Evolutionary conservation across 805 yeast genomes (phyloP).

Genomic region (Candida silvicultrix): DNA sequence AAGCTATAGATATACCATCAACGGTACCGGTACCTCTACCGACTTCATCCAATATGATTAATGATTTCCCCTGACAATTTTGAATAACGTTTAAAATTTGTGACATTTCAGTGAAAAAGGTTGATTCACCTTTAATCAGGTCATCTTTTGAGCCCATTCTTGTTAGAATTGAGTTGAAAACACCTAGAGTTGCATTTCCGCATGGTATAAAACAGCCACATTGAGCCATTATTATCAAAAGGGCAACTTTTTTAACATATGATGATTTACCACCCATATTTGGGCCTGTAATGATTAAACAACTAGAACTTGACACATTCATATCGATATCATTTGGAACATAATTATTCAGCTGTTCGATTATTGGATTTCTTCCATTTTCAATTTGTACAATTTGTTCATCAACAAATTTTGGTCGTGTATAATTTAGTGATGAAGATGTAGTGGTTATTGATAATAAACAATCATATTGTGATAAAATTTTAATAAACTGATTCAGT

Average conservation of each 20-base stretch:
- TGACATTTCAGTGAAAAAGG: slow-evolving; percentile 93
- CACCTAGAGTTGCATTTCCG: slow-evolving; percentile 64
- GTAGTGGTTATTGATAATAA: slow-evolving; percentile 63
- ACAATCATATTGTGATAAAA: slow-evolving; percentile 65
- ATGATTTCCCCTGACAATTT: slow-evolving; percentile 49
- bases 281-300: slow-evolving; percentile 88
- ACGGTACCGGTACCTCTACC: slow-evolving; percentile 81
- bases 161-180: slow-evolving; percentile 87
- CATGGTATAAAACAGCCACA: slow-evolving; percentile 88
- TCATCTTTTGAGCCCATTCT: slow-evolving; percentile 98
- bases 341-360: slow-evolving; percentile 44
- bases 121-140: slow-evolving; percentile 90
- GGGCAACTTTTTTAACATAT: slow-evolving; percentile 83
- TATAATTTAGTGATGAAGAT: slow-evolving; percentile 57
- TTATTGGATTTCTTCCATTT: slow-evolving; percentile 83
- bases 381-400: slow-evolving; percentile 41
- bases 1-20: slow-evolving; percentile 97
- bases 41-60: slow-evolving; percentile 86
- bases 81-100: slow-evolving; percentile 84
- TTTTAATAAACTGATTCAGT: slow-evolving; percentile 43
- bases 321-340: slow-evolving; percentile 83
- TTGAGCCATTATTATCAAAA: slow-evolving; percentile 78
- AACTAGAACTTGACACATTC: slow-evolving; percentile 45
- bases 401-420: slow-evolving; percentile 57
- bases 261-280: slow-evolving; percentile 98